A percentile compares a stretch with the other conserved stretches of the same genome.
Evolutionary conservation across 1,284 basidiomycete species (phyloP).

Genomic region (Hymenochaete sp.): DNA sequence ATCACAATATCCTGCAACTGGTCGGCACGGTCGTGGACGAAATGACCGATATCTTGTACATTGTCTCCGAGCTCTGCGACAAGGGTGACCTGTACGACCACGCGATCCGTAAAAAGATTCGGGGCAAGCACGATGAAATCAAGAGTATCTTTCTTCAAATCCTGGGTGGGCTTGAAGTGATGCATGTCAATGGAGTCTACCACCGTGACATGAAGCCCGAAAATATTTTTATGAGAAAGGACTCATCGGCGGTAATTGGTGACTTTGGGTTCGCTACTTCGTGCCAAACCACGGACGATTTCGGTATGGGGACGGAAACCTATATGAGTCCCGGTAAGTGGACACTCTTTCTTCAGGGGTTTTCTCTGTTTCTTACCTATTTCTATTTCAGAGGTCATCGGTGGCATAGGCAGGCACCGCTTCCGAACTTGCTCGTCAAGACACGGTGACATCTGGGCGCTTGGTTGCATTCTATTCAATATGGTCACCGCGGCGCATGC

Average conservation of each 20-base stretch:
- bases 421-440: slow-evolving; percentile 66
- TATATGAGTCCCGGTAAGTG: slow-evolving; percentile 89
- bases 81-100: slow-evolving; percentile 90
- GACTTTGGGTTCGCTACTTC: slow-evolving; percentile 97
- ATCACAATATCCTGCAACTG: not conserved
- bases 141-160: slow-evolving; percentile 86
- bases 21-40: slow-evolving; percentile 26
- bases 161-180: slow-evolving; percentile 88
- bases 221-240: slow-evolving; percentile 81
- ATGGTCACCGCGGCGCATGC: slow-evolving; percentile 93
- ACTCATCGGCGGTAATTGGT: slow-evolving; percentile 76
- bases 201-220: slow-evolving; percentile 98
- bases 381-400: slow-evolving; percentile 72
- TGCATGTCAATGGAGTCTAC: slow-evolving; percentile 84
- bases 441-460: slow-evolving; percentile 94
- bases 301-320: slow-evolving; percentile 92
- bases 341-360: not conserved
- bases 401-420: slow-evolving; percentile 61
- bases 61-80: slow-evolving; percentile 64
- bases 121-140: slow-evolving; percentile 76
- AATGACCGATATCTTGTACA: slow-evolving; percentile 40
- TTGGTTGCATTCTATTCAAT: slow-evolving; percentile 94
- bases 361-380: slow-evolving; percentile 11
- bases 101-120: slow-evolving; percentile 68
- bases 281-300: slow-evolving; percentile 82